Percentiles rank a stretch among this genome's conserved stretches.
Conservation (phyloP, 352 stramenopile species). For the Phytophthora capsici region DNA sequence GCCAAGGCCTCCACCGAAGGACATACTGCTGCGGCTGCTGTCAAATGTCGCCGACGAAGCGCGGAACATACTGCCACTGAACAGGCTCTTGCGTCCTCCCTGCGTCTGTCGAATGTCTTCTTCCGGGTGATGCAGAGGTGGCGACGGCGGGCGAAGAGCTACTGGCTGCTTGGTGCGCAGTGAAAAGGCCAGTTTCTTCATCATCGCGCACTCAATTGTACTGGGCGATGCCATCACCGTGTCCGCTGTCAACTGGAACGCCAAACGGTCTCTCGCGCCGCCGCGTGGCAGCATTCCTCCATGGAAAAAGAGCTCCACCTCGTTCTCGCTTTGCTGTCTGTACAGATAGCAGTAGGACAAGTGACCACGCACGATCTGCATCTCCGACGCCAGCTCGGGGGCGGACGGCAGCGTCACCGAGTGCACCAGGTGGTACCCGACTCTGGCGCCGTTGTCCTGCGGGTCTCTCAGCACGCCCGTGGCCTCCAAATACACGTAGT, state of each 20-base stretch:
- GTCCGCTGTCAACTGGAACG: constrained; percentile 54
- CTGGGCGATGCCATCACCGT: constrained; percentile 48
- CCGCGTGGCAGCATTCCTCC: constrained; percentile 57
- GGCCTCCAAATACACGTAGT: constrained; percentile 74
- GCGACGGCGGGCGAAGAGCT: constrained; percentile 25
- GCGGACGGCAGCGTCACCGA: constrained; percentile 57
- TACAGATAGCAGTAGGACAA: constrained; percentile 63
- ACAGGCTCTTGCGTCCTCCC: constrained; percentile 27
- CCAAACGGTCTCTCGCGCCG: constrained; percentile 51
- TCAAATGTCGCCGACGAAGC: constrained; percentile 28
- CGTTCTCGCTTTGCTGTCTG: constrained; percentile 40
- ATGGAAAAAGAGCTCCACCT: constrained; percentile 66
- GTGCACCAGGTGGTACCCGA: constrained; percentile 70
- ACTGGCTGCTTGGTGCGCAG: constrained; percentile 43
- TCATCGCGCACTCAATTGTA: constrained; percentile 59
- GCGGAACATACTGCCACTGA: constrained; percentile 29
- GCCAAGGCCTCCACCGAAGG: constrained; percentile 8
- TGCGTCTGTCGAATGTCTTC: constrained; percentile 27
- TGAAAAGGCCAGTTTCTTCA: constrained; percentile 78
- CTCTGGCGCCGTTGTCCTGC: constrained; percentile 42
- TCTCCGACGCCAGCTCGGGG: constrained; percentile 65
- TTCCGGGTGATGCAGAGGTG: constrained; percentile 29
- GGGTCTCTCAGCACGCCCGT: constrained; percentile 56
- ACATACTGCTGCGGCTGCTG: constrained; percentile 31
- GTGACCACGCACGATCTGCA: constrained; percentile 68